Evolutionary conservation across 192 early-diverging fungal genomes (phyloP).

Genomic region (Martensiomyces pterosporus): DNA sequence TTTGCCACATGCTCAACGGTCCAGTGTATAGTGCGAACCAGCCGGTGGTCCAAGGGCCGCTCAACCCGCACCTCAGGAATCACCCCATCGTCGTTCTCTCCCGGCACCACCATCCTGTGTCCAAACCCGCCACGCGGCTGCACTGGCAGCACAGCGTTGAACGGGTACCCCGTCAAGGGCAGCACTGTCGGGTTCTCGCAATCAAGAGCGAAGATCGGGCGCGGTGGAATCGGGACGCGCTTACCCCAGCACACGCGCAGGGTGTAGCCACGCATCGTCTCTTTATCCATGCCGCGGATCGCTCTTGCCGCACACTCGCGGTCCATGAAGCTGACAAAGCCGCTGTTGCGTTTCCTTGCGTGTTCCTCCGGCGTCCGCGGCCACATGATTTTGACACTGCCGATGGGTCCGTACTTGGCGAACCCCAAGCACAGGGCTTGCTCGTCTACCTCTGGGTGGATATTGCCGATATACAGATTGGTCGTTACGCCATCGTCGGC

Average conservation of each 20-base stretch:
- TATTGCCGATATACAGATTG: slow-evolving; percentile 81
- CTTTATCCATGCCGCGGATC: slow-evolving; percentile 60
- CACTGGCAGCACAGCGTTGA: slow-evolving; percentile 20
- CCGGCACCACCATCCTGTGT: neutral
- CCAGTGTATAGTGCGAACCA: slow-evolving; percentile 73
- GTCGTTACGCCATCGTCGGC: slow-evolving; percentile 72
- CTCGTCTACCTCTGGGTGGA: slow-evolving; percentile 72
- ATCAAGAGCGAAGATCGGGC: slow-evolving; percentile 59
- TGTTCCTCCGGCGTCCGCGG: slow-evolving; percentile 81
- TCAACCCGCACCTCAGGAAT: slow-evolving; percentile 62
- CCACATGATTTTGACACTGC: slow-evolving; percentile 94
- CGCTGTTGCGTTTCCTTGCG: slow-evolving; percentile 71
- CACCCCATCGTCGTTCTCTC: slow-evolving; percentile 7
- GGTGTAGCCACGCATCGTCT: slow-evolving; percentile 53
- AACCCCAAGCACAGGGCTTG: slow-evolving; percentile 69
- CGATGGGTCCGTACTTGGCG: slow-evolving; percentile 79
- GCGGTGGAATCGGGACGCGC: slow-evolving; percentile 64
- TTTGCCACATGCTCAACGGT: slow-evolving; percentile 73
- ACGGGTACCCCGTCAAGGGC: slow-evolving; percentile 23
- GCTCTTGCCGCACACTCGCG: slow-evolving; percentile 67
- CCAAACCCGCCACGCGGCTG: neutral
- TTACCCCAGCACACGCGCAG: slow-evolving; percentile 84
- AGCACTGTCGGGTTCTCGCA: neutral
- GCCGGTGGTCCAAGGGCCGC: slow-evolving; percentile 54
- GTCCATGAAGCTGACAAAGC: slow-evolving; percentile 90